Percentiles rank a stretch among this genome's conserved stretches.
These are phyloP conservation scores for Hamamelis virginiana DNA, from an alignment of 164 flowering plant genomes.

Conservation along the genomic window DNA sequence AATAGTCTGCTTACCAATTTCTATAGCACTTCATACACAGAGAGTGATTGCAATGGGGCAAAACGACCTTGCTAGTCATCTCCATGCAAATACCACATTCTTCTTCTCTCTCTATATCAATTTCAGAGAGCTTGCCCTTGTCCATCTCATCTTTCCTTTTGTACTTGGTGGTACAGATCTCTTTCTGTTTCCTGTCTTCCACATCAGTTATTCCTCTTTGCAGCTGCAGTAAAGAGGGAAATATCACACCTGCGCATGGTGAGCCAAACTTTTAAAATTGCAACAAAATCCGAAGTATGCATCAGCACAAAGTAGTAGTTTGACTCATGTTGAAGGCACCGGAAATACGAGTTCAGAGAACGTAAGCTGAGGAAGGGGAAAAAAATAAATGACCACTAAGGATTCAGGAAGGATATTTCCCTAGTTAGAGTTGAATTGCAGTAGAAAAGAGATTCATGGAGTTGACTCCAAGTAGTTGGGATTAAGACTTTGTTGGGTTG, in stretches of 20 bases:
- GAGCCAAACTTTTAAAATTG: not conserved
- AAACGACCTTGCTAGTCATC: conserved; percentile 63
- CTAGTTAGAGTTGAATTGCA: too few relatives aligned
- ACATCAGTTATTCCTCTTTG: conserved; percentile 79
- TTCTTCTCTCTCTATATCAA: conserved; percentile 80
- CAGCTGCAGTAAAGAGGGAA: conserved; percentile 87
- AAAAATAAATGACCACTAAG: too few relatives aligned
- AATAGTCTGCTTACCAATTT: conserved; percentile 50
- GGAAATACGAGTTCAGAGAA: not conserved
- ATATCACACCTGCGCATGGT: conserved; percentile 60
- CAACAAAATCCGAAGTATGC: not conserved
- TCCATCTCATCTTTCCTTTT: conserved; percentile 45
- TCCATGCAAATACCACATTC: conserved; percentile 97
- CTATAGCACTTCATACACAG: conserved; percentile 81
- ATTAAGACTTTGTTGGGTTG: too few relatives aligned
- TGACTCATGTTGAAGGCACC: not conserved
- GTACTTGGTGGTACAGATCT: conserved; percentile 56
- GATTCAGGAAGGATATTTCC: too few relatives aligned
- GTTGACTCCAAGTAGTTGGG: too few relatives aligned
- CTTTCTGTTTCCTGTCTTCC: conserved; percentile 79
- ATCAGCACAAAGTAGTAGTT: not conserved
- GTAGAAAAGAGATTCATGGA: too few relatives aligned
- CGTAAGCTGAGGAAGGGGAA: not conserved
- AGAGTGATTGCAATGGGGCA: conserved; percentile 79
- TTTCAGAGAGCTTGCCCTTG: conserved; percentile 62